Evolutionary conservation across 768 basidiomycete species (phyloP), one percentile per base, ranked within the genome.

Genomic region (Sporobolomyces pararoseus): DNA sequence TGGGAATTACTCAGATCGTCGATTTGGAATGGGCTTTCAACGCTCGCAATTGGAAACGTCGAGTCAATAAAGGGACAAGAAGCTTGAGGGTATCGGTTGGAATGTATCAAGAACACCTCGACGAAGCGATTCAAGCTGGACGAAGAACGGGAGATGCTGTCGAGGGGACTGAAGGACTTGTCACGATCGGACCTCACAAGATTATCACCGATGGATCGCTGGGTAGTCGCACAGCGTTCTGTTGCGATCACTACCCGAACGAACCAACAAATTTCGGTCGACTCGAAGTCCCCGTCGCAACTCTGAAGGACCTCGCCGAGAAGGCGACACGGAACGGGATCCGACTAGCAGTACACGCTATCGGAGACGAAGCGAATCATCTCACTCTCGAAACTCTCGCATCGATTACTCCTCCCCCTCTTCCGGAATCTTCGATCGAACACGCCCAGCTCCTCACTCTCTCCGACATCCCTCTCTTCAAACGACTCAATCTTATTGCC

Each of bases 21-120:
- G 77, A 78, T 31, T 62, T 78, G 19, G 77, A 78, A 63, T 76
- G 76, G 76, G 70, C 59, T 4, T 70, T 71, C 66, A 78, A 78
- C 53, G 66, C 76, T 27, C 7, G 13, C 1, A 63, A 63, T 37
- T 74, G 73, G 73, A 13, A 3, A 16, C 49, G 70, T 1, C 55
- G 76, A 25, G 70, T 70, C 7, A 9, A 59, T 37, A 69, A 65
- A 25, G 72, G 65, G 12, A 67, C 58, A 27, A 50, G 21, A 23
- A 39, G 39, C n/a, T 72, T 76, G 21, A 65, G 76, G 12, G 76
- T 76, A 2, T 66, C 63, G 13, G 65, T 66, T 47, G 76, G 76
- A 3, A 73, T 75, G 69, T 76, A 76, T 37, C 54, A 62, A 32
- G 65, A 65, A 42, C 74, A 76, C 37, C 39, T 76, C 23, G 49